A percentile compares a stretch with the other conserved stretches of the same genome.
phyloP scores from a whole-genome alignment of 2,329 filamentous ascomycete genomes.

The Lachnellula arida region DNA sequence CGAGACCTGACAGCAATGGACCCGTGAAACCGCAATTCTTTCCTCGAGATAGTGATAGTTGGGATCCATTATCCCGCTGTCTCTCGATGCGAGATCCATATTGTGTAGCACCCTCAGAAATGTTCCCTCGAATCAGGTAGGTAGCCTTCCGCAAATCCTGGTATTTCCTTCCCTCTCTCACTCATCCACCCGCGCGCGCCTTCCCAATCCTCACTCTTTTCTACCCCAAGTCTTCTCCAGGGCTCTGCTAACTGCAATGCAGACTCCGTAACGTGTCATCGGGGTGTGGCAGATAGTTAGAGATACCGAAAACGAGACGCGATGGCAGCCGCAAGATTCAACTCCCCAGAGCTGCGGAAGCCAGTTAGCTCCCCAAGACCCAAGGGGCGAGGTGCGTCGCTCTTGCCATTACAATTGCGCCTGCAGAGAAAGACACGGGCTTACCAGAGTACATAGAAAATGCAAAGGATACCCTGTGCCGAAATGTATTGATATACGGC shows the following conservation, averaged over 20 bases:
- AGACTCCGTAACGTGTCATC: slow-evolving; percentile 29
- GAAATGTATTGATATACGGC: slow-evolving; percentile 90
- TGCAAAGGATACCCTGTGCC: slow-evolving; percentile 81
- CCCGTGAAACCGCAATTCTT: not conserved
- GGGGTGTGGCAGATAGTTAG: slow-evolving; percentile 31
- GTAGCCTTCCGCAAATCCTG: slow-evolving; percentile 3
- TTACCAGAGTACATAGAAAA: slow-evolving; percentile 50
- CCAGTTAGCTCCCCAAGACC: slow-evolving; percentile 51
- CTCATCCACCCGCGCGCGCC: not conserved
- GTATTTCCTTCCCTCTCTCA: not conserved
- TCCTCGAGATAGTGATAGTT: not conserved
- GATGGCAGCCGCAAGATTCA: slow-evolving; percentile 32
- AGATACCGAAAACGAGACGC: slow-evolving; percentile 13
- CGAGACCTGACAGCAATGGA: slow-evolving; percentile 1
- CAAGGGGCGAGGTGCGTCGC: slow-evolving; percentile 48
- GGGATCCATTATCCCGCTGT: not conserved
- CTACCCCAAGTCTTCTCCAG: not conserved
- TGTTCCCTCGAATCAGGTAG: slow-evolving; percentile 30
- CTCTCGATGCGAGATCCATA: slow-evolving; percentile 14
- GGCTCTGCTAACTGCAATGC: slow-evolving; percentile 13
- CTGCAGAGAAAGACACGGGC: not conserved
- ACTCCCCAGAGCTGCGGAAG: slow-evolving; percentile 31
- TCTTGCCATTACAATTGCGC: not conserved
- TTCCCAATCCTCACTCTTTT: not conserved
- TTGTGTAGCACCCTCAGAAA: slow-evolving; percentile 20